A percentile compares a stretch with the other conserved stretches of the same genome.
Conservation (phyloP, 2,329 filamentous ascomycete genomes). For the Sporothrix mexicana region DNA sequence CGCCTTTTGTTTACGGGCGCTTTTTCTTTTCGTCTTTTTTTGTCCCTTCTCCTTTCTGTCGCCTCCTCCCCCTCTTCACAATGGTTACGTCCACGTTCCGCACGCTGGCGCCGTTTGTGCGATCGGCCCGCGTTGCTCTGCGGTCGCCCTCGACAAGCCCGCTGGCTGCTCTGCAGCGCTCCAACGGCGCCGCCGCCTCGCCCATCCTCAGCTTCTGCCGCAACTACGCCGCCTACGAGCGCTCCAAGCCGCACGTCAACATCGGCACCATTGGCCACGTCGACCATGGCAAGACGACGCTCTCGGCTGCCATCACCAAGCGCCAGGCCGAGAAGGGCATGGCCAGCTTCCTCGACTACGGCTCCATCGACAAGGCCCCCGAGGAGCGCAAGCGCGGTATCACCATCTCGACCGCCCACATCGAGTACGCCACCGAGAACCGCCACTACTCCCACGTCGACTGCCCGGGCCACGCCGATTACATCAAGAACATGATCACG, state of each 20-base stretch:
- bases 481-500: constrained; percentile 99
- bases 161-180: constrained; percentile 76
- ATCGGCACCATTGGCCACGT: constrained; percentile 99
- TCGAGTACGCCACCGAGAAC: constrained; percentile 93
- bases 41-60: neutral
- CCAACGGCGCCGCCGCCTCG: constrained; percentile 60
- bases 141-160: constrained; percentile 59
- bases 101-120: constrained; percentile 77
- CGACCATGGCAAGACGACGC: constrained; percentile 99
- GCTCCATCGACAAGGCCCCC: constrained; percentile 96
- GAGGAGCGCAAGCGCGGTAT: constrained; percentile 99
- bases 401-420: constrained; percentile 97
- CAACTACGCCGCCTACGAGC: constrained; percentile 75
- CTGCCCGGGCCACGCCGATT: constrained; percentile 99
- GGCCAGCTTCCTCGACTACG: constrained; percentile 96
- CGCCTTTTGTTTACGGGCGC: constrained; percentile 17
- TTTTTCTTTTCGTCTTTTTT: neutral
- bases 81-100: constrained; percentile 83
- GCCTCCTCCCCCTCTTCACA: constrained; percentile 34
- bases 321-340: constrained; percentile 92
- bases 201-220: constrained; percentile 70
- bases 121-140: constrained; percentile 78
- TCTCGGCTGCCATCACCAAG: constrained; percentile 99
- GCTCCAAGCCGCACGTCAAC: constrained; percentile 97
- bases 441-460: constrained; percentile 99